Percentiles rank a stretch among this genome's conserved stretches.
phyloP scores from a whole-genome alignment of 129 eudicot genomes.

The Pittosporum tobira region DNA sequence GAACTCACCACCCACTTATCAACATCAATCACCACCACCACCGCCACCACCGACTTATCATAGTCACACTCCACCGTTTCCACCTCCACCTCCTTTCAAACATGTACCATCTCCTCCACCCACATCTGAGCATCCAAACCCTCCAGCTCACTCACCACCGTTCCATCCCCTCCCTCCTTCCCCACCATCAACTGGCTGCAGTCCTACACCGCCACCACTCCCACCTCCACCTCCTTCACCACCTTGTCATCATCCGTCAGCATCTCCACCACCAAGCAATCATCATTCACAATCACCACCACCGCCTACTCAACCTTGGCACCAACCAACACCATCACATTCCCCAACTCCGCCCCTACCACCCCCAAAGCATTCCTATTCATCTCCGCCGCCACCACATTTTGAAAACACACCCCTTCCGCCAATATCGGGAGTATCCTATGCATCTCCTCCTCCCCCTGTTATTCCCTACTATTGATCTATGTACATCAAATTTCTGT shows the following conservation, averaged over 20 bases:
- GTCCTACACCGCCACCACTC: constrained; percentile 16
- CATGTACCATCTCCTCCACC: constrained; percentile 6
- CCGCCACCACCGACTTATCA: constrained; percentile 6
- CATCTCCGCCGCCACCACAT: constrained; percentile 28
- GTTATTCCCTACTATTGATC: constrained; percentile 63
- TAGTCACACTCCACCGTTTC: not conserved
- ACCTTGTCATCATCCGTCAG: constrained; percentile 22
- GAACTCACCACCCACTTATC: not conserved
- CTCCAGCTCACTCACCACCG: not conserved
- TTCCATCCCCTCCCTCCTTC: not conserved
- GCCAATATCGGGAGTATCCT: constrained; percentile 65
- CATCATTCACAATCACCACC: constrained; percentile 18
- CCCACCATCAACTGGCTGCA: constrained; percentile 16
- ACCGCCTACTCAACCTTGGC: constrained; percentile 25
- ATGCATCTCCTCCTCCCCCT: constrained; percentile 94
- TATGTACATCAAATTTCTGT: not conserved
- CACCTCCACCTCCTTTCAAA: constrained; percentile 8
- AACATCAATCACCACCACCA: constrained; percentile 3
- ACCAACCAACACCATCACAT: constrained; percentile 32
- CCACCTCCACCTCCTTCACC: constrained; percentile 29
- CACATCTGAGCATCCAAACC: constrained; percentile 5
- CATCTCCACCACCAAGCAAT: constrained; percentile 18
- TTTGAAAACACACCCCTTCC: constrained; percentile 51
- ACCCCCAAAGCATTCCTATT: constrained; percentile 20
- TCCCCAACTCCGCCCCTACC: constrained; percentile 25